phyloP scores from a whole-genome alignment of 2,329 filamentous ascomycete species.

The Lizonia empirigonia region DNA sequence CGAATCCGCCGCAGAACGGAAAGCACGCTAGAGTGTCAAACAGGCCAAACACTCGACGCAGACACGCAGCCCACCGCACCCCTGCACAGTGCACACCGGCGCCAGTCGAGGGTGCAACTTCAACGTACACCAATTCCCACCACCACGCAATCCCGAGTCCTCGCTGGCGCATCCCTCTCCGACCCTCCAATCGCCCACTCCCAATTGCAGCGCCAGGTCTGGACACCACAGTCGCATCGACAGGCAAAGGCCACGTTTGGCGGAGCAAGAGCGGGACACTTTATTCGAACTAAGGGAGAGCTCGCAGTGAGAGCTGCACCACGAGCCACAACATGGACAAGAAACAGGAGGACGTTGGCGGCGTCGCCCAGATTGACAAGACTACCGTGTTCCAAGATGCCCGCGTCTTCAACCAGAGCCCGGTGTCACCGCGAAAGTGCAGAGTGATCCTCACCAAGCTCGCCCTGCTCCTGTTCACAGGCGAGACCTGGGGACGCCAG shows the following conservation, averaged over 20 bases:
- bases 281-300: constrained; percentile 28
- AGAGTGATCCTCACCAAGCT: constrained; percentile 94
- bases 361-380: constrained; percentile 95
- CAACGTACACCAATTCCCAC: constrained; percentile 44
- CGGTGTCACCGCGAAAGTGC: constrained; percentile 95
- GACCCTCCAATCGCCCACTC: constrained; percentile 4
- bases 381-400: constrained; percentile 99
- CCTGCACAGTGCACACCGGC: constrained; percentile 40
- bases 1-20: constrained; percentile 15
- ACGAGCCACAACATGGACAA: constrained; percentile 64
- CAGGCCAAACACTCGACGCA: constrained; percentile 30
- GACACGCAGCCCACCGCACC: constrained; percentile 44
- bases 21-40: constrained; percentile 23
- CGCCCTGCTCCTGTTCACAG: constrained; percentile 91
- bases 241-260: constrained; percentile 46
- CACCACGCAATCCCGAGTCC: constrained; percentile 19
- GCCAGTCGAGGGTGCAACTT: constrained; percentile 37
- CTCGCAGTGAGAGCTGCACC: constrained; percentile 31
- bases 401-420: constrained; percentile 96
- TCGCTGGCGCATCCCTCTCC: constrained; percentile 14
- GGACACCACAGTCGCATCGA: constrained; percentile 8
- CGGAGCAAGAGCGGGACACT: constrained; percentile 39
- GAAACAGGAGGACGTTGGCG: constrained; percentile 97
- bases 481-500: constrained; percentile 94
- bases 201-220: constrained; percentile 14